These are phyloP conservation scores for Sporothrix mexicana DNA, from an alignment of 2,329 filamentous ascomycete genomes.

Conservation along the genomic window DNA sequence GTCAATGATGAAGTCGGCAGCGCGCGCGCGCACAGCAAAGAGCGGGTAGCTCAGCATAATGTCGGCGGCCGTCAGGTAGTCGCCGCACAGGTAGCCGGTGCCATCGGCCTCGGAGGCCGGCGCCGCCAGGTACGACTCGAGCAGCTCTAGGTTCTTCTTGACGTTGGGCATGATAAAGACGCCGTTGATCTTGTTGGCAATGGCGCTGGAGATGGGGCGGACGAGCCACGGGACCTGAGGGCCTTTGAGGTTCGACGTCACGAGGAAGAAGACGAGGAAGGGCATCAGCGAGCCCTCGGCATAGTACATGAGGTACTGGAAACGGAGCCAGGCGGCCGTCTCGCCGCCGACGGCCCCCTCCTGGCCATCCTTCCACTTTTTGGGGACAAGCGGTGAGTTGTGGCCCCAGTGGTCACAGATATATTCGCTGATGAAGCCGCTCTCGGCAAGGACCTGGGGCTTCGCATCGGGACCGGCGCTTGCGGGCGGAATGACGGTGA, in stretches of 20 bases:
- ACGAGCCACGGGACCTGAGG: slow-evolving; percentile 58
- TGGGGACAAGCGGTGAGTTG: slow-evolving; percentile 56
- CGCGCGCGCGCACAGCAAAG: slow-evolving; percentile 50
- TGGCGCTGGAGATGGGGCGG: slow-evolving; percentile 56
- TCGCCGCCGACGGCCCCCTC: slow-evolving; percentile 64
- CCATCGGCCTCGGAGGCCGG: slow-evolving; percentile 48
- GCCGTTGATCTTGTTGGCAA: slow-evolving; percentile 52
- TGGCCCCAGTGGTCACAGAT: slow-evolving; percentile 68
- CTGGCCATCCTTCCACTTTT: slow-evolving; percentile 62
- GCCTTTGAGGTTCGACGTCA: slow-evolving; percentile 59
- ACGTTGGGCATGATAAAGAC: slow-evolving; percentile 56
- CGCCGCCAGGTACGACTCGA: slow-evolving; percentile 57
- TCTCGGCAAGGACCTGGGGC: slow-evolving; percentile 76
- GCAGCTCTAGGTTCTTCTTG: slow-evolving; percentile 54
- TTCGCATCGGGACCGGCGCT: slow-evolving; percentile 41
- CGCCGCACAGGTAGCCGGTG: slow-evolving; percentile 56
- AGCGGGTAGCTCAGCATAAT: slow-evolving; percentile 60
- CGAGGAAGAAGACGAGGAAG: slow-evolving; percentile 66
- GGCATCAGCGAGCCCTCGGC: slow-evolving; percentile 84
- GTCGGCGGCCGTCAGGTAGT: slow-evolving; percentile 54
- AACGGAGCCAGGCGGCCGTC: slow-evolving; percentile 65
- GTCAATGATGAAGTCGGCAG: slow-evolving; percentile 49
- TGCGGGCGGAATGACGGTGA: slow-evolving; percentile 64
- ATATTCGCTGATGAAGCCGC: slow-evolving; percentile 81
- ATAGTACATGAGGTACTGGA: slow-evolving; percentile 79